Evolutionary conservation across 345 rosid species (phyloP), one percentile per base, ranked within the genome.

Genomic region (Raphanus sativus): DNA sequence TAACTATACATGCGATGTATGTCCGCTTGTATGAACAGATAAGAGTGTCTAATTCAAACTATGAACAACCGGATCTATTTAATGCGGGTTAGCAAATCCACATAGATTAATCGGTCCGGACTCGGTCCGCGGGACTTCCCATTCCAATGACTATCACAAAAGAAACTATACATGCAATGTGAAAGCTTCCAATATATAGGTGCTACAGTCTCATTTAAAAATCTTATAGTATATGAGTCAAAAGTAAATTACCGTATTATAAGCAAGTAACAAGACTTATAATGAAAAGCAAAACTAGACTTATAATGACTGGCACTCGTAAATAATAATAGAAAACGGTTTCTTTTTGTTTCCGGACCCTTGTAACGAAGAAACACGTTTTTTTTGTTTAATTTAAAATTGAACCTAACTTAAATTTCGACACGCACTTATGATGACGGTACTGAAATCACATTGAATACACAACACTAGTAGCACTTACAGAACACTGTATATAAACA

Each of bases 401-500:
- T 45, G n/a, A 13, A 55, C 48, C 48, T 55, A 69, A 33, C 63
- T 54, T 38, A 26, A 15, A 65, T 50, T 50, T 64, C 70, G 34
- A n/a, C 17, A 6, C 21, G 21, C 40, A 33, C 21, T 38, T 60
- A 8, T 21, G 48, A 60, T 59, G 60, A 26, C 34, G 26, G 29
- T 54, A 65, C 65, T 36, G 38, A 55, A 66, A 69, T 54, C 40
- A 54, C 63, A 64, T 24, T 2, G 56, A 5, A 15, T 24, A 73
- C 40, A 40, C 62, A 59, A 50, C 55, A 50, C 55, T 50, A 45
- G 30, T 45, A 45, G 12, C 59, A 62, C 50, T 32, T 15, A 29
- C 59, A 16, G 21, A 26, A 38, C 59, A 8, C 48, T 8, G 38
- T 69, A 71, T 77, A 77, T 77, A 77, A 77, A 21, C 28, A 25